Conservation (phyloP, 306 rosid genomes). For the Sicyos edulis region DNA sequence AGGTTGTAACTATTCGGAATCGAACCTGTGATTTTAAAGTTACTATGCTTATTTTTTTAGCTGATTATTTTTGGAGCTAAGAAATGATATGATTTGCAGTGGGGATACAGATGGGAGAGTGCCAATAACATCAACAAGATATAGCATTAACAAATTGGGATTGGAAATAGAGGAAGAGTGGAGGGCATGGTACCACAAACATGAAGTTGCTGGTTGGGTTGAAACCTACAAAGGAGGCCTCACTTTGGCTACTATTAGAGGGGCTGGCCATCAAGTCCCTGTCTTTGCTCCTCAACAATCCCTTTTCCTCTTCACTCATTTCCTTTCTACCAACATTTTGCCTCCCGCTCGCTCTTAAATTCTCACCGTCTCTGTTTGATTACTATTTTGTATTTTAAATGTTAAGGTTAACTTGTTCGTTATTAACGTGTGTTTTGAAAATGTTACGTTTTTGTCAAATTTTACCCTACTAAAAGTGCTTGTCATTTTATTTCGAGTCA, state of each 20-base stretch:
- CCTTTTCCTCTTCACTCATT: slow-evolving; percentile 50
- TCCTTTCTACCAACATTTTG: slow-evolving; percentile 37
- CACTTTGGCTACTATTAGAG: slow-evolving; percentile 52
- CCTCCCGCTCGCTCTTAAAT: slow-evolving; percentile 35
- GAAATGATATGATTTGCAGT: slow-evolving; percentile 25
- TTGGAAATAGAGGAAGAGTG: slow-evolving; percentile 35
- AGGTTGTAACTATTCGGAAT: too few species aligned
- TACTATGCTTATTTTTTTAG: too few species aligned
- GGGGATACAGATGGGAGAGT: slow-evolving; percentile 69
- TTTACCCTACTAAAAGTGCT: too few species aligned
- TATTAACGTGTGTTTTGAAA: background rate
- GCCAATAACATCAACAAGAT: slow-evolving; percentile 56
- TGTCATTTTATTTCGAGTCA: background rate
- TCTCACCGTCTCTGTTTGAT: background rate
- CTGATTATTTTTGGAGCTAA: too few species aligned
- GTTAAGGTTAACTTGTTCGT: background rate
- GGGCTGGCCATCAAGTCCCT: slow-evolving; percentile 79
- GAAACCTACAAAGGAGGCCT: slow-evolving; percentile 48
- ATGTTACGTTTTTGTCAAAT: background rate
- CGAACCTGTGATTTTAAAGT: too few species aligned
- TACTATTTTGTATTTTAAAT: background rate
- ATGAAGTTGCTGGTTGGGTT: slow-evolving; percentile 57
- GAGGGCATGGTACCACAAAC: slow-evolving; percentile 51
- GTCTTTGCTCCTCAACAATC: slow-evolving; percentile 39
- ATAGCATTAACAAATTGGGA: slow-evolving; percentile 45